A percentile compares a stretch with the other conserved stretches of the same genome.
Conservation (phyloP, 768 basidiomycete genomes). For the Pholiota molesta region DNA sequence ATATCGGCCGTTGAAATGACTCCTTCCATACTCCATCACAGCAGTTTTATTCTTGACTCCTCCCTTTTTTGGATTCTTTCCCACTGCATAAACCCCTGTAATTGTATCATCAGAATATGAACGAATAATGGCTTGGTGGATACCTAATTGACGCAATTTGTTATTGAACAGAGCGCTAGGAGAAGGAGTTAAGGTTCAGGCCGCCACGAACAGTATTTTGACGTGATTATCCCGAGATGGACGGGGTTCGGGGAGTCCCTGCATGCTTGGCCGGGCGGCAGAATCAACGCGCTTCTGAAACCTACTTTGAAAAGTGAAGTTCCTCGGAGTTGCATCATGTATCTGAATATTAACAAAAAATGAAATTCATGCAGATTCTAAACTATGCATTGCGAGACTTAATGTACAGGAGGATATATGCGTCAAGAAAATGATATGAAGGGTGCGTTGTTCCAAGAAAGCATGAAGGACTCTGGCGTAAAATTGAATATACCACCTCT, state of each 20-base stretch:
- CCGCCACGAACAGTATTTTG: constrained; percentile 13
- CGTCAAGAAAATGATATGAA: constrained; percentile 8
- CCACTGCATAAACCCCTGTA: constrained; percentile 9
- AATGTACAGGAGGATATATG: background rate
- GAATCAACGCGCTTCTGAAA: constrained; percentile 10
- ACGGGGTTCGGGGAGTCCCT: constrained; percentile 16
- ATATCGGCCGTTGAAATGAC: background rate
- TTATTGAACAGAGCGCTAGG: constrained; percentile 7
- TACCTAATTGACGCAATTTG: constrained; percentile 10
- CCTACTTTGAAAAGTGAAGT: constrained; percentile 15
- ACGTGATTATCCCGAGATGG: constrained; percentile 29
- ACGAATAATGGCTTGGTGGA: constrained; percentile 12
- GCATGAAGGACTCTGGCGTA: background rate
- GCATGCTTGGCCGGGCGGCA: constrained; percentile 9
- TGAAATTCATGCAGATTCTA: constrained; percentile 1
- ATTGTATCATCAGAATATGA: constrained; percentile 19
- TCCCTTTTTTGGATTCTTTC: constrained; percentile 10
- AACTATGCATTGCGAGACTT: background rate
- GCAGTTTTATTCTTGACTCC: constrained; percentile 5
- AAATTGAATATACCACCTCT: constrained; percentile 12
- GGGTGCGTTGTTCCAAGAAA: constrained; percentile 26
- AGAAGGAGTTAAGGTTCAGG: constrained; percentile 10
- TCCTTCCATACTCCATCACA: constrained; percentile 10
- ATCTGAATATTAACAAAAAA: constrained; percentile 2
- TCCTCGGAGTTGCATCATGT: constrained; percentile 12